Percentiles rank a stretch among this genome's conserved stretches.
phyloP scores from a whole-genome alignment of 2,329 filamentous ascomycete genomes.

The Cordyceps cicadae region DNA sequence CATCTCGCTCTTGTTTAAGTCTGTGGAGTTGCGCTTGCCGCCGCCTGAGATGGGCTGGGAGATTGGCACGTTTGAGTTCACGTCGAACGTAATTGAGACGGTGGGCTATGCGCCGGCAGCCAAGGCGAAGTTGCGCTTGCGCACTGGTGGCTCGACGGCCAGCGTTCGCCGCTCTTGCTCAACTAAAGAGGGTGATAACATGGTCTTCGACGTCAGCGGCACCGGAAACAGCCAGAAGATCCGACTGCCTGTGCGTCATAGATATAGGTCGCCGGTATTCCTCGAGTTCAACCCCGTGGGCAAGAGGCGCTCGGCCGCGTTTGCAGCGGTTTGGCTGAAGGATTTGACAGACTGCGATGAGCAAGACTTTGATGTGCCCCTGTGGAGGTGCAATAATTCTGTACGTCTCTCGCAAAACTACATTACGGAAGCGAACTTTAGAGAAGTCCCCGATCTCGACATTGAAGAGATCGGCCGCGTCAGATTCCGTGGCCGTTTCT shows the following conservation, averaged over 20 bases:
- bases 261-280: slow-evolving; percentile 82
- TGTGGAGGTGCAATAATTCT: slow-evolving; percentile 75
- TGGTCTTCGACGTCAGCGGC: slow-evolving; percentile 42
- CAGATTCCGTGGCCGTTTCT: slow-evolving; percentile 73
- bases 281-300: slow-evolving; percentile 71
- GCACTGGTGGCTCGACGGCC: slow-evolving; percentile 77
- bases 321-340: slow-evolving; percentile 77
- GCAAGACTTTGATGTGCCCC: slow-evolving; percentile 72
- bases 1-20: slow-evolving; percentile 83
- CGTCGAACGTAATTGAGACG: slow-evolving; percentile 60
- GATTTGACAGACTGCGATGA: slow-evolving; percentile 76
- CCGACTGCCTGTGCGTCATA: slow-evolving; percentile 78
- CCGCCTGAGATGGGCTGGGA: slow-evolving; percentile 85
- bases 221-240: slow-evolving; percentile 37
- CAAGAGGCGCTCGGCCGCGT: slow-evolving; percentile 64
- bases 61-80: slow-evolving; percentile 87
- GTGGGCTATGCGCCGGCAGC: slow-evolving; percentile 51
- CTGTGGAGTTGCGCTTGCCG: slow-evolving; percentile 78
- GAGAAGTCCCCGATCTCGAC: slow-evolving; percentile 62
- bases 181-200: slow-evolving; percentile 46
- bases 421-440: slow-evolving; percentile 70
- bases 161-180: slow-evolving; percentile 58
- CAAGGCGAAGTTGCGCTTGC: slow-evolving; percentile 68
- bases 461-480: slow-evolving; percentile 75
- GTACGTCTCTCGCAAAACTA: slow-evolving; percentile 82